phyloP scores from a whole-genome alignment of 78 protist species.

The Dictyostelium capitatum region DNA sequence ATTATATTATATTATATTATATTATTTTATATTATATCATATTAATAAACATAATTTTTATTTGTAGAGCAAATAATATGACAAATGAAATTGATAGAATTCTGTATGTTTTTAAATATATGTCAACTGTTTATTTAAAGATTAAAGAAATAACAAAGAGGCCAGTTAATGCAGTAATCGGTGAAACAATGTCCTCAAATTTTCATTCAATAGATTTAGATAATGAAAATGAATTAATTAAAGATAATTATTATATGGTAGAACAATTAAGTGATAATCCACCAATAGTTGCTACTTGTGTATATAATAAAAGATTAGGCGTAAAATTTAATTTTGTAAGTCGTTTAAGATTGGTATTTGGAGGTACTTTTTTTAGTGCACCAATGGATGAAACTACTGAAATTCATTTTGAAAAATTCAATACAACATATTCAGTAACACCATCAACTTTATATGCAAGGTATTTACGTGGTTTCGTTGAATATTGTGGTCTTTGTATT shows the following conservation, averaged over 20 bases:
- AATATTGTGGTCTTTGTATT: not conserved
- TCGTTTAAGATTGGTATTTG: not conserved
- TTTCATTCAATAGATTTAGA: not conserved
- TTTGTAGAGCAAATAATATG: slow-evolving; percentile 16
- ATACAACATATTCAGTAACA: not conserved
- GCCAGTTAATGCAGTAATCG: not conserved
- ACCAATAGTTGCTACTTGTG: not conserved
- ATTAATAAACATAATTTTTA: too few relatives aligned
- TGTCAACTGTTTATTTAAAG: not conserved
- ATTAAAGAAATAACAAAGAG: not conserved
- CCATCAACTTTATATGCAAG: not conserved
- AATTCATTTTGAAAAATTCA: not conserved
- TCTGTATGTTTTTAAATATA: not conserved
- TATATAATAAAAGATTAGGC: not conserved
- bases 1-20: too few relatives aligned
- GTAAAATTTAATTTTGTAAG: not conserved
- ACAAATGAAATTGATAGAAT: not conserved
- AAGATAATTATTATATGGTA: not conserved
- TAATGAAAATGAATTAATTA: not conserved
- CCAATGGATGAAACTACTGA: not conserved
- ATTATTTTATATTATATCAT: too few relatives aligned
- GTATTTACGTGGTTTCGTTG: not conserved
- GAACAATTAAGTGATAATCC: not conserved
- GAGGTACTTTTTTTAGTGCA: not conserved
- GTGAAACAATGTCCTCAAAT: not conserved